phyloP scores from a whole-genome alignment of 2,329 filamentous ascomycete genomes.

The Ascosphaera aggregata region DNA sequence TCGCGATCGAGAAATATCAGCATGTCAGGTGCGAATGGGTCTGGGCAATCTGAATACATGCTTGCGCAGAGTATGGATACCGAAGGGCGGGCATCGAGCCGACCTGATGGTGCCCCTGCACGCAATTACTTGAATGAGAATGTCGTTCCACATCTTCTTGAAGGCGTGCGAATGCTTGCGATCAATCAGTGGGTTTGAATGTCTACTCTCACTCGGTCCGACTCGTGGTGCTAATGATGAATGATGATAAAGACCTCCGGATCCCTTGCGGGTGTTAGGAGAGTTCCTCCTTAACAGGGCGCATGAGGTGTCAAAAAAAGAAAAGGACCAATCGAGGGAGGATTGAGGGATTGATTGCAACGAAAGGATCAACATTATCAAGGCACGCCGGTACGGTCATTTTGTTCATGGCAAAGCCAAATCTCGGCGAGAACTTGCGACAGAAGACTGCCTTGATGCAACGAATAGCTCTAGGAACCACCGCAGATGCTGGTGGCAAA shows the following conservation, averaged over 20 bases:
- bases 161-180: conserved; percentile 51
- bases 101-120: conserved; percentile 42
- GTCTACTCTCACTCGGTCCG: neutral
- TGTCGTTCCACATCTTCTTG: conserved; percentile 42
- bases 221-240: neutral
- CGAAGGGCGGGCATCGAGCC: conserved; percentile 8
- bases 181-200: conserved; percentile 39
- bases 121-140: conserved; percentile 49
- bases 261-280: conserved; percentile 44
- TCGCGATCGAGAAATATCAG: too few species aligned
- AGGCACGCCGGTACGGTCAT: too few species aligned
- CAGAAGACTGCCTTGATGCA: too few species aligned
- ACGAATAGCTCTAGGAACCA: too few species aligned
- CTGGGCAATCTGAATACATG: conserved; percentile 3
- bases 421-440: too few species aligned
- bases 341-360: neutral
- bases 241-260: conserved; percentile 28
- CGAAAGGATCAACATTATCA: too few species aligned
- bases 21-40: conserved; percentile 3
- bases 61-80: conserved; percentile 8
- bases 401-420: too few species aligned
- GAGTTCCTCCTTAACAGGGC: conserved; percentile 48
- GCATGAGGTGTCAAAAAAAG: conserved; percentile 23
- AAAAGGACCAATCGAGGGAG: neutral
- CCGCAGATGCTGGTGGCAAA: too few species aligned